Percentiles rank a stretch among this genome's conserved stretches.
phyloP scores from a whole-genome alignment of 495 filamentous ascomycete species.

The Lasiosphaeris hirsuta region DNA sequence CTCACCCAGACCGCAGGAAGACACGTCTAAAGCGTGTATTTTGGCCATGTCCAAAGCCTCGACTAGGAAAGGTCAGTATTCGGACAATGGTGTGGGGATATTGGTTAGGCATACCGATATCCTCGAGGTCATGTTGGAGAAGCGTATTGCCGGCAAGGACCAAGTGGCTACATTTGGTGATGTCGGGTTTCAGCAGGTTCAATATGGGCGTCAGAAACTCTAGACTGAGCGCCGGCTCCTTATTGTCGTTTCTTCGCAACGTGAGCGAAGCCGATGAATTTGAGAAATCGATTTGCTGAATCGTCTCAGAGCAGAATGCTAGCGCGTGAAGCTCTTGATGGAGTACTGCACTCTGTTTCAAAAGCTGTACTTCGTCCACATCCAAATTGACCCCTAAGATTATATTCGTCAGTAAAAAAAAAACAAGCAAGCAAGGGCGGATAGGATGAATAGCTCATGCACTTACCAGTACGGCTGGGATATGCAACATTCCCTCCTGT shows the following conservation, averaged over 20 bases:
- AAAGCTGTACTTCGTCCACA: slow-evolving; percentile 34
- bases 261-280: slow-evolving; percentile 29
- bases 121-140: slow-evolving; percentile 24
- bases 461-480: slow-evolving; percentile 30
- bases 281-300: slow-evolving; percentile 43
- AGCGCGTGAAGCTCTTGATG: slow-evolving; percentile 50
- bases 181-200: slow-evolving; percentile 24
- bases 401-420: slow-evolving; percentile 6
- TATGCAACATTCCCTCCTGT: slow-evolving; percentile 29
- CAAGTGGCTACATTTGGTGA: slow-evolving; percentile 31
- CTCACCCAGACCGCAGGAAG: slow-evolving; percentile 28
- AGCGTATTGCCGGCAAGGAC: slow-evolving; percentile 26
- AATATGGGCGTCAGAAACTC: slow-evolving; percentile 35
- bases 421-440: neutral
- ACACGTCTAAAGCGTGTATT: slow-evolving; percentile 31
- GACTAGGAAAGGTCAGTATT: slow-evolving; percentile 10
- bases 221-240: slow-evolving; percentile 8
- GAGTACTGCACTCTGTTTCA: slow-evolving; percentile 38
- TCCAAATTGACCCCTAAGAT: slow-evolving; percentile 24
- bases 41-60: slow-evolving; percentile 24
- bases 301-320: slow-evolving; percentile 41
- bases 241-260: neutral
- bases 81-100: neutral
- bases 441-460: too few relatives aligned
- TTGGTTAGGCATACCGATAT: slow-evolving; percentile 20